Evolutionary conservation across 139 green algal species (phyloP), one percentile per base, ranked within the genome.

Genomic region (Trebouxia sp.): DNA sequence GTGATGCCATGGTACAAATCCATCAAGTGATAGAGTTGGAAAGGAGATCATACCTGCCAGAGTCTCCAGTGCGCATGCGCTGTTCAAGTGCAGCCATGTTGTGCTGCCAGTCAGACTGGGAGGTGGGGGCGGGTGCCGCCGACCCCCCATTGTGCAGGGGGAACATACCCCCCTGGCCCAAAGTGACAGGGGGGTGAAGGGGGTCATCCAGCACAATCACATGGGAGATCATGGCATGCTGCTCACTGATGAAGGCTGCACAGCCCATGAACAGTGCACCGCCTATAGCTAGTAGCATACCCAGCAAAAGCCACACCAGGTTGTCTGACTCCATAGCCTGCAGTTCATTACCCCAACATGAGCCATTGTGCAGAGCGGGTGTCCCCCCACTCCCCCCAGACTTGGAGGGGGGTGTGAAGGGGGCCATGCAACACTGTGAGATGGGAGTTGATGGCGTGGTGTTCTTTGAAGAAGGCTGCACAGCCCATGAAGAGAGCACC

Each of bases 201-300:
- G 69, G 42, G 39, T 77, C 42, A 20, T 77, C 69, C 39, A 65
- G 76, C 20, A 81, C 53, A 20, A 81, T 38, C 8, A 66, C 55
- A 65, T 81, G 65, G 6, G 76, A 81, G 53, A 81, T 81, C 53
- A 81, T 74, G 53, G 53, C 53, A 41, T 81, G 76, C 76, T 74
- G 53, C 76, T 81, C 76, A 26, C 48, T 66, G 35, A 81, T 41
- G 39, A 81, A 81, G 39, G 76, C 53, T 37, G 76, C 50, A 65
- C 76, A 81, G 76, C 76, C 76, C 76, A 81, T 81, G 35, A 48
- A 65, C 22, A 81, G n/a, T 1, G 76, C 76, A 11, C 76, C 76
- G 8, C 48, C 76, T 32, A 81, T 81, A 24, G 76, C 76, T 24
- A 66, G 32, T 20, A 81, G 30, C 53, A 81, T 65, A 6, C 76